These are phyloP conservation scores for Paramecium tetraurelia DNA, from an alignment of 73 alveolate genomes.

Conservation along the genomic window DNA sequence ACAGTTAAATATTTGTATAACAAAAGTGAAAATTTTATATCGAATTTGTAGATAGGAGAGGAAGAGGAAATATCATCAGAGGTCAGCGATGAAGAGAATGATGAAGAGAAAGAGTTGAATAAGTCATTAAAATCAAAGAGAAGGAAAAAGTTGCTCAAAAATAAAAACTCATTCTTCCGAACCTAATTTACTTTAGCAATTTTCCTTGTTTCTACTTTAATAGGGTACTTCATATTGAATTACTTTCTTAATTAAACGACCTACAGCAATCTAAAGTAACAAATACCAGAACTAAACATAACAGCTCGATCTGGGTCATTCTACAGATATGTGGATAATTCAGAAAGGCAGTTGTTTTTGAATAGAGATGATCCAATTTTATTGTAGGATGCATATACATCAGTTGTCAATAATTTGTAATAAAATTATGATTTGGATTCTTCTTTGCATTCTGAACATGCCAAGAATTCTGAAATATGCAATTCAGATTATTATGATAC, in stretches of 20 bases:
- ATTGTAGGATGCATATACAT: neutral
- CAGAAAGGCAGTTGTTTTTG: neutral
- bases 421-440: neutral
- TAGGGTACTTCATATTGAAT: neutral
- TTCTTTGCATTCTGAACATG: neutral
- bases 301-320: neutral
- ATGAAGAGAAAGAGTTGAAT: neutral
- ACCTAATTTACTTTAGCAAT: neutral
- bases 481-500: neutral
- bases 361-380: neutral
- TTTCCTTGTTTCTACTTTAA: neutral
- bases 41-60: neutral
- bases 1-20: neutral
- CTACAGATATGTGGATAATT: neutral
- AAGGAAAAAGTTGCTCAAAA: neutral
- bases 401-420: neutral
- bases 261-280: neutral
- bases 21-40: slow-evolving; percentile 37
- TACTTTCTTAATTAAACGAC: neutral
- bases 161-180: neutral
- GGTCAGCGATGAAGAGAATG: neutral
- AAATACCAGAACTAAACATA: neutral
- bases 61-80: neutral
- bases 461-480: neutral
- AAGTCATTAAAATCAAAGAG: neutral